Percentiles rank a stretch among this genome's conserved stretches.
phyloP scores from a whole-genome alignment of 202 grass and related monocot genomes.

The Saccharum hybrid region DNA sequence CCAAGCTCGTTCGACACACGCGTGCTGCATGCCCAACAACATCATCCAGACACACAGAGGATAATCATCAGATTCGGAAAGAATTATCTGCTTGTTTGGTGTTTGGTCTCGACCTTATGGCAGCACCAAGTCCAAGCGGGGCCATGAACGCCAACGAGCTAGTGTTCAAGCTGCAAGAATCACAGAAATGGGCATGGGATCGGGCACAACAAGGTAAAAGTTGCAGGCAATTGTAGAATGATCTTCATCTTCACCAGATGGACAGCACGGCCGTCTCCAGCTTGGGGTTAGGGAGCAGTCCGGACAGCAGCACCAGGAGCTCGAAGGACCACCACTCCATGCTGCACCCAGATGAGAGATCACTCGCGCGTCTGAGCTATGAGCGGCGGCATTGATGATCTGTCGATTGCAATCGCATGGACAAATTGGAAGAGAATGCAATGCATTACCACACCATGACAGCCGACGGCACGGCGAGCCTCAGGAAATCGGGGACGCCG shows the following conservation, averaged over 20 bases:
- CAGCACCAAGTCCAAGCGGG: conserved; percentile 46
- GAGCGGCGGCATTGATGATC: neutral
- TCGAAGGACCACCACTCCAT: conserved; percentile 74
- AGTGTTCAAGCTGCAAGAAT: conserved; percentile 49
- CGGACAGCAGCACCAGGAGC: conserved; percentile 63
- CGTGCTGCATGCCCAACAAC: conserved; percentile 34
- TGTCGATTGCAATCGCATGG: neutral
- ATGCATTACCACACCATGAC: conserved; percentile 59
- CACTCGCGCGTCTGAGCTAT: neutral
- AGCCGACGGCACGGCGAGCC: conserved; percentile 63
- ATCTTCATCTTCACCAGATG: conserved; percentile 40
- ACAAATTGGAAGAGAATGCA: neutral
- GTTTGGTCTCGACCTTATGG: conserved; percentile 35
- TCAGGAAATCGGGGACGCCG: conserved; percentile 43
- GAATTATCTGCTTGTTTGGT: neutral
- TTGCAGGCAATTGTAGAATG: neutral
- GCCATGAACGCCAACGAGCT: conserved; percentile 33
- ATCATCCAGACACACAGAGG: neutral
- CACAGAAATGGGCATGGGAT: neutral
- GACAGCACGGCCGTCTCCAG: conserved; percentile 67
- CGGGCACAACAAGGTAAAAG: neutral
- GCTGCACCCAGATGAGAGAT: conserved; percentile 26
- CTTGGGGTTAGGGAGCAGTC: conserved; percentile 67
- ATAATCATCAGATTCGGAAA: neutral
- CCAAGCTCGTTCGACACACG: conserved; percentile 48